phyloP scores from a whole-genome alignment of 805 yeast genomes.

The Wickerhamiella musiphila region DNA sequence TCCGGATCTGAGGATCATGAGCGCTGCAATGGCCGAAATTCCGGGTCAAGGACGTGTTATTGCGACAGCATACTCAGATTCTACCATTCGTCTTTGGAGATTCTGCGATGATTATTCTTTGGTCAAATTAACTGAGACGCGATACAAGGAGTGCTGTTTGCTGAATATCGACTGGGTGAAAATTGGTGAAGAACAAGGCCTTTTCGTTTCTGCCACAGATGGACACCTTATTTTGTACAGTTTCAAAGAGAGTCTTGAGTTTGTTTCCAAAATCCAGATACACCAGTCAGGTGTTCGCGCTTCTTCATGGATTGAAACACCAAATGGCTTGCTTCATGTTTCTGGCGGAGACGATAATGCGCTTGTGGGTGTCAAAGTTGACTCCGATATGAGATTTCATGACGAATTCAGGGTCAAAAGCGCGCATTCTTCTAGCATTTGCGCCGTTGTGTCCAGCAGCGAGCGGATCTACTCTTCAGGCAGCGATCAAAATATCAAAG shows the following conservation, averaged over 20 bases:
- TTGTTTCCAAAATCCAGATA: slow-evolving; percentile 25
- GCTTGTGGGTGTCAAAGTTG: slow-evolving; percentile 27
- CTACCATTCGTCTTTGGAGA: slow-evolving; percentile 50
- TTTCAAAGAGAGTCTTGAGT: slow-evolving; percentile 19
- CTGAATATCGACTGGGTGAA: slow-evolving; percentile 38
- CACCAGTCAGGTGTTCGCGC: slow-evolving; percentile 82
- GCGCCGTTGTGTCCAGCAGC: slow-evolving; percentile 32
- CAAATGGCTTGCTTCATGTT: slow-evolving; percentile 22
- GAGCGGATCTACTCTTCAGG: slow-evolving; percentile 37
- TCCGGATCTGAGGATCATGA: slow-evolving; percentile 87
- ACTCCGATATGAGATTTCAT: slow-evolving; percentile 12
- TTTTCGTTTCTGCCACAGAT: slow-evolving; percentile 63
- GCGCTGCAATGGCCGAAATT: slow-evolving; percentile 37
- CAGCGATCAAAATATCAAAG: slow-evolving; percentile 63
- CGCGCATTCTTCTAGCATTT: slow-evolving; percentile 81
- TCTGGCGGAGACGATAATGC: slow-evolving; percentile 95
- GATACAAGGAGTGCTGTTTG: slow-evolving; percentile 65
- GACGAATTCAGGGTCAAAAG: slow-evolving; percentile 21
- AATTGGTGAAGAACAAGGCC: slow-evolving; percentile 17
- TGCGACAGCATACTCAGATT: slow-evolving; percentile 71
- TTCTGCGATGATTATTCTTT: slow-evolving; percentile 21
- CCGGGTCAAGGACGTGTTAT: slow-evolving; percentile 26
- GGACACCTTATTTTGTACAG: slow-evolving; percentile 58
- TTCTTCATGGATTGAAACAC: slow-evolving; percentile 22
- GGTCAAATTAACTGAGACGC: slow-evolving; percentile 28